These are phyloP conservation scores for Coffea canephora DNA, from an alignment of 257 asterid genomes.

Conservation along the genomic window DNA sequence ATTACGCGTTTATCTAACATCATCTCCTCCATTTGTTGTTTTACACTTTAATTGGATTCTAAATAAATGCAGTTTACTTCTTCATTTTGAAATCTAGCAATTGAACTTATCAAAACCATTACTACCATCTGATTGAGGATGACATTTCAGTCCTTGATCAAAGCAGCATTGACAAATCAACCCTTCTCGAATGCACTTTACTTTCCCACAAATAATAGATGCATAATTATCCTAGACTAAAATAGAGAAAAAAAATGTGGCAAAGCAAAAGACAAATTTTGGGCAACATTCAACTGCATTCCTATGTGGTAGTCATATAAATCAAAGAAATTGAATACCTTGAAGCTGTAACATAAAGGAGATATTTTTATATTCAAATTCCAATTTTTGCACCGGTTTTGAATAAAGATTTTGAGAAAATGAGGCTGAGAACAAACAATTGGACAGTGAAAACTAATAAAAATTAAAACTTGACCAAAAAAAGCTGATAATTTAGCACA, in stretches of 20 bases:
- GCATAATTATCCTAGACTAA: neutral
- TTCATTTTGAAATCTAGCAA: neutral
- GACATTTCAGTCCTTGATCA: neutral
- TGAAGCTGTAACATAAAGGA: neutral
- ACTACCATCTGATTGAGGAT: neutral
- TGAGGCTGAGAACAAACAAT: neutral
- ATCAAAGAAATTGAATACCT: neutral
- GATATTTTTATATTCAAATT: neutral
- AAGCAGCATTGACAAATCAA: neutral
- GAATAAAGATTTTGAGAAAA: neutral
- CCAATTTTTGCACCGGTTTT: neutral
- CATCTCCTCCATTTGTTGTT: neutral
- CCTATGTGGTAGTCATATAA: neutral
- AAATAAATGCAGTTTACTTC: neutral
- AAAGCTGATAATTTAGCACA: neutral
- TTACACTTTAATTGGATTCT: neutral
- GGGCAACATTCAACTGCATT: neutral
- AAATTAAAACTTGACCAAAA: neutral
- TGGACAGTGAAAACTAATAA: neutral
- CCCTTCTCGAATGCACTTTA: neutral
- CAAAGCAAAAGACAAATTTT: neutral
- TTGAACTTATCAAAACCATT: neutral
- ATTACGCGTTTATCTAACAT: neutral
- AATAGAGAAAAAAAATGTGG: neutral
- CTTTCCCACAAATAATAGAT: neutral